These are phyloP conservation scores for Eurotiales sp. DNA, from an alignment of 2,329 filamentous ascomycete genomes.

Conservation along the genomic window DNA sequence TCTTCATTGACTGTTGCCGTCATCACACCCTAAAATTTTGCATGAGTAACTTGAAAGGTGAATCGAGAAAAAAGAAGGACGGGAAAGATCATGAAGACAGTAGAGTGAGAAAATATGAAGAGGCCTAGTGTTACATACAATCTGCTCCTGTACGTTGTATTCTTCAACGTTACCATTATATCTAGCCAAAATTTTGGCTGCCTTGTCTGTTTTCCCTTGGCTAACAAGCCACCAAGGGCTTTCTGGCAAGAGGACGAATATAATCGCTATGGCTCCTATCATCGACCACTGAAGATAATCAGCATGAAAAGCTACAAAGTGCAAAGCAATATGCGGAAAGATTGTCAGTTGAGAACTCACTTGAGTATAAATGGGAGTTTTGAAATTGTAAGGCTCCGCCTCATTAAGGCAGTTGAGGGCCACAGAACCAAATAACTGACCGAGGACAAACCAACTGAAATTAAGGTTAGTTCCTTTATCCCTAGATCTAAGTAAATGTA, in stretches of 20 bases:
- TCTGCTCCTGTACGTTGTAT: conserved; percentile 31
- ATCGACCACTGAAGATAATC: conserved; percentile 38
- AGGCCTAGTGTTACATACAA: too few species aligned
- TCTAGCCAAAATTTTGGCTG: conserved; percentile 20
- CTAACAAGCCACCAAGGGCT: conserved; percentile 55
- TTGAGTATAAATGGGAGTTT: conserved; percentile 43
- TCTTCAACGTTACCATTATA: conserved; percentile 29
- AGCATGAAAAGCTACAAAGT: not conserved
- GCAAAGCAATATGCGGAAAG: too few species aligned
- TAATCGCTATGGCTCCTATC: conserved; percentile 38
- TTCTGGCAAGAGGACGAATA: conserved; percentile 32
- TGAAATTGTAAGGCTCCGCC: conserved; percentile 31
- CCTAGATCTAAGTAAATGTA: too few species aligned
- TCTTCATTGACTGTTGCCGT: conserved; percentile 32
- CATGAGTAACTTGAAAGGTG: not conserved
- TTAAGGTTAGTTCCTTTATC: not conserved
- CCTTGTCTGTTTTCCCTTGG: conserved; percentile 45
- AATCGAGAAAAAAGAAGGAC: not conserved
- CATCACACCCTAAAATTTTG: conserved; percentile 29
- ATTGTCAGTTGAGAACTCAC: conserved; percentile 18
- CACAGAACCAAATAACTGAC: conserved; percentile 42
- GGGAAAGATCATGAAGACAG: too few species aligned
- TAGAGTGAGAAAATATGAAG: too few species aligned
- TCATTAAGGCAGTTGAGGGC: conserved; percentile 36
- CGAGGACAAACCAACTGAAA: conserved; percentile 41